phyloP scores from a whole-genome alignment of 2,329 filamentous ascomycete species.

The Exophiala alcalophila region DNA sequence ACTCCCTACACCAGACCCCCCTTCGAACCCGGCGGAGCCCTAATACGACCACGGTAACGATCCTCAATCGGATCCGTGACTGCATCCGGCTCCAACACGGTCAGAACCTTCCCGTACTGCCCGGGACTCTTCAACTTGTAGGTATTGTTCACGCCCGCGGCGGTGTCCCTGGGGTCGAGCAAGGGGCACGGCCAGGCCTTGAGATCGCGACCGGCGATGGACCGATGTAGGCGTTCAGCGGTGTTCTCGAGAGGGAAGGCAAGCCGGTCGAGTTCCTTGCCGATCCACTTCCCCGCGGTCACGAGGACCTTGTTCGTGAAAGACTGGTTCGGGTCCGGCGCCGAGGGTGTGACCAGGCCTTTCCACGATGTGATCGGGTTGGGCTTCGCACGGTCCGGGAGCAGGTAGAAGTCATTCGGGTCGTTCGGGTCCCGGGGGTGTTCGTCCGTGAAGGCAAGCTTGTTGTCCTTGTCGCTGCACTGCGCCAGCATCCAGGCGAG shows the following conservation, averaged over 20 bases:
- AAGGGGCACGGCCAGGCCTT: constrained; percentile 12
- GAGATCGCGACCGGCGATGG: constrained; percentile 15
- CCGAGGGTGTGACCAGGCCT: background rate
- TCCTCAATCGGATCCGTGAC: constrained; percentile 18
- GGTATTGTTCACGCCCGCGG: background rate
- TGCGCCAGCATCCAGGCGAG: constrained; percentile 59
- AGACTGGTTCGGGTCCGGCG: constrained; percentile 6
- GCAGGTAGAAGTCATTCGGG: constrained; percentile 16
- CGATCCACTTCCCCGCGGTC: constrained; percentile 3
- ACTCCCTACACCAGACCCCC: no score
- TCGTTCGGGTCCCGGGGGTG: constrained; percentile 11
- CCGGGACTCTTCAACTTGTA: constrained; percentile 4
- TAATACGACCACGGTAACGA: constrained; percentile 17
- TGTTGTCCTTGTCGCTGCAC: constrained; percentile 20
- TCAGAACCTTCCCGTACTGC: constrained; percentile 3
- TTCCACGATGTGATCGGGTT: constrained; percentile 17
- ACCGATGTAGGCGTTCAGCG: constrained; percentile 16
- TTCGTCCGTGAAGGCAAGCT: constrained; percentile 22
- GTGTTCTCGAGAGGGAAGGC: constrained; percentile 16
- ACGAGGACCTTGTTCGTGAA: background rate
- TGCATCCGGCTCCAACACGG: constrained; percentile 12
- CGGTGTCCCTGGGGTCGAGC: constrained; percentile 8
- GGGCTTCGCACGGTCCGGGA: constrained; percentile 13
- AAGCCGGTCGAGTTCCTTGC: no score
- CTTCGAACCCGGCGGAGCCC: constrained; percentile 13